Base-by-base conservation (phyloP, 2,329 filamentous ascomycete genomes). In the Claviceps arundinis region DNA sequence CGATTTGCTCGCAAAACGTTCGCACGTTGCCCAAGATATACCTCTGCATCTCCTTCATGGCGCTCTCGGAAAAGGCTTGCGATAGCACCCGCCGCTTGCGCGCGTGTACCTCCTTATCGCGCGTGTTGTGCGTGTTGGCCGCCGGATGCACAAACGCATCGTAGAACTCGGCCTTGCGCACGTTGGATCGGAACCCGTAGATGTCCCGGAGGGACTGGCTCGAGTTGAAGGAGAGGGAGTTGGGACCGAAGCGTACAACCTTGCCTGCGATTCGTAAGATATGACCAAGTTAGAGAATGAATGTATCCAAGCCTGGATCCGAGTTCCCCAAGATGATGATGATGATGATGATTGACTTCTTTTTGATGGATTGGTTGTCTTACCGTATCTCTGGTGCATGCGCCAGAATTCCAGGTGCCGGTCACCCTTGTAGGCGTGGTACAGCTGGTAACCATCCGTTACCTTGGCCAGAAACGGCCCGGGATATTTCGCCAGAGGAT, bases 181-280 rank as follows among this genome's bases (percentile, higher is more conserved):
- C 78, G 55, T 82, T 82, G 63, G 77, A 66, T 48, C 73, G 72
- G 70, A 81, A 80, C 57, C 81, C 79, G 66, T 84, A 82, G 55
- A 85, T 83, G 17, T 81, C 76, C 63, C 80, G 80, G 53, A 87
- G 71, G 1, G 85, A 84, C 7, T 76, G 75, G 55, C 77, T 77
- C 51, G 81, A 83, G 73, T 93, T 91, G 70, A 94, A 80, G 1
- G 83, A 87, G 43, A 95, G 70, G 55, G 79, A 80, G 65, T 89
- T 88, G 45, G 88, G 88, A 0, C 85, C 85, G 57, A 85, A 87
- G 30, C 88, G 85, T n/a, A 91, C 84, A 49, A 81, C 65, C n/a
- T 73, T 70, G 59, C 80, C 78, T 81, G 47, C 16, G 51, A 26
- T 34, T 11, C 30, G 30, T 34, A 34, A 9, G 9, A 34, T 34